Conservation (phyloP, 441 rosid genomes). For the Jatropha podagrica region DNA sequence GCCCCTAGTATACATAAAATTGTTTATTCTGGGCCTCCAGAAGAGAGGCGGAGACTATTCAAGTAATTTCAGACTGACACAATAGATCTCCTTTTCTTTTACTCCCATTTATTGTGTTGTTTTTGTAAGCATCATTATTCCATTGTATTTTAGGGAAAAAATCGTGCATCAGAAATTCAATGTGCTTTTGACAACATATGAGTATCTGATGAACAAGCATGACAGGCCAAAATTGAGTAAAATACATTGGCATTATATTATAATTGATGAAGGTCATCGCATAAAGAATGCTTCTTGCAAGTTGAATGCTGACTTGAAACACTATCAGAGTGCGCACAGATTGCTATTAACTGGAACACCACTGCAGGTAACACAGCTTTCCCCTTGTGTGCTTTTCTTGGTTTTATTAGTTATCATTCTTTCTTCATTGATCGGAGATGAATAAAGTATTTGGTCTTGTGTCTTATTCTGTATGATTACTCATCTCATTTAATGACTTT, state of each 20-base stretch:
- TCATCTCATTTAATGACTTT: background rate
- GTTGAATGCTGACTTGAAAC: constrained; percentile 92
- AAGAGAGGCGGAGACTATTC: constrained; percentile 86
- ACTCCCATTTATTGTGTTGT: background rate
- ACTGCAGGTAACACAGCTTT: constrained; percentile 54
- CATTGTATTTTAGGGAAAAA: constrained; percentile 65
- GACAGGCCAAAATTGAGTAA: constrained; percentile 94
- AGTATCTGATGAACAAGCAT: constrained; percentile 96
- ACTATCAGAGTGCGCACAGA: constrained; percentile 84
- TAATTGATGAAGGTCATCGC: constrained; percentile 98
- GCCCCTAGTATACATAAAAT: constrained; percentile 74
- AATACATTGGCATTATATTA: constrained; percentile 88
- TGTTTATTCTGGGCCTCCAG: constrained; percentile 90
- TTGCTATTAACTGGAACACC: constrained; percentile 95
- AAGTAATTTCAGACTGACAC: constrained; percentile 51
- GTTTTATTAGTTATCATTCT: background rate
- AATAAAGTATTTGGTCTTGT: background rate
- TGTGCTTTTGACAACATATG: constrained; percentile 89
- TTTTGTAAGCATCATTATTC: constrained; percentile 20
- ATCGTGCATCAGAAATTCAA: constrained; percentile 92
- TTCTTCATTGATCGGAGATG: background rate
- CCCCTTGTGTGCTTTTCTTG: constrained; percentile 5
- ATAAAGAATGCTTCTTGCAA: constrained; percentile 98
- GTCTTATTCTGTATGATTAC: background rate
- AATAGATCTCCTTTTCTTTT: constrained; percentile 17